Conservation (phyloP, 1,284 basidiomycete genomes). For the Hemileia vastatrix region DNA sequence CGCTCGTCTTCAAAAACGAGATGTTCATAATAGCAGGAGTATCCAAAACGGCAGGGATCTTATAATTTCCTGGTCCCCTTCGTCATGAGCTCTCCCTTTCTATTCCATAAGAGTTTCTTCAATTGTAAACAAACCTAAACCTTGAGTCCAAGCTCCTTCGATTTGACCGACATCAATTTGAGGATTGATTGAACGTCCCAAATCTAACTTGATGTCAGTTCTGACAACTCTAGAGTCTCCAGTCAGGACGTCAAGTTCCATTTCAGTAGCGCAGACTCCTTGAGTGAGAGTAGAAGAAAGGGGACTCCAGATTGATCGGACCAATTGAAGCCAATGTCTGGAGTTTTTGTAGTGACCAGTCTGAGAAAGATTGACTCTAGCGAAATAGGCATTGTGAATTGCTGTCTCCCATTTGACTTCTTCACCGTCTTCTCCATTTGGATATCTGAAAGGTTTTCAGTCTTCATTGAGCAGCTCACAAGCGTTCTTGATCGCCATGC, state of each 20-base stretch:
- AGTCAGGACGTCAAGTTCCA: constrained; percentile 44
- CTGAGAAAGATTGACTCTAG: constrained; percentile 40
- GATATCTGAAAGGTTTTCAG: constrained; percentile 32
- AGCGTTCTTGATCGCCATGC: constrained; percentile 41
- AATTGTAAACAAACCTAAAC: constrained; percentile 40
- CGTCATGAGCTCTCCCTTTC: constrained; percentile 43
- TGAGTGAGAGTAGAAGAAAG: constrained; percentile 40
- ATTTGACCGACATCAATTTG: constrained; percentile 46
- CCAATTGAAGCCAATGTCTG: constrained; percentile 45
- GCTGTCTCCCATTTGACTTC: constrained; percentile 35
- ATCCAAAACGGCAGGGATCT: constrained; percentile 44
- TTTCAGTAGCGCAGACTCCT: constrained; percentile 41
- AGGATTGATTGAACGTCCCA: constrained; percentile 44
- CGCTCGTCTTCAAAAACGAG: constrained; percentile 40
- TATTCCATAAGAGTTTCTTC: constrained; percentile 43
- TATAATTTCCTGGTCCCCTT: constrained; percentile 42
- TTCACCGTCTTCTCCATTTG: too few species aligned
- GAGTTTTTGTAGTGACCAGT: constrained; percentile 44
- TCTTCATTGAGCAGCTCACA: constrained; percentile 44
- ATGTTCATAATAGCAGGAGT: constrained; percentile 43
- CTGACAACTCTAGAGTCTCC: constrained; percentile 40
- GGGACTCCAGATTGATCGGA: constrained; percentile 30
- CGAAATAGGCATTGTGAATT: constrained; percentile 41
- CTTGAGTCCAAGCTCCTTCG: constrained; percentile 36
- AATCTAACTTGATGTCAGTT: constrained; percentile 42